Conservation (phyloP, 345 rosid species). For the Lumnitzera littorea region DNA sequence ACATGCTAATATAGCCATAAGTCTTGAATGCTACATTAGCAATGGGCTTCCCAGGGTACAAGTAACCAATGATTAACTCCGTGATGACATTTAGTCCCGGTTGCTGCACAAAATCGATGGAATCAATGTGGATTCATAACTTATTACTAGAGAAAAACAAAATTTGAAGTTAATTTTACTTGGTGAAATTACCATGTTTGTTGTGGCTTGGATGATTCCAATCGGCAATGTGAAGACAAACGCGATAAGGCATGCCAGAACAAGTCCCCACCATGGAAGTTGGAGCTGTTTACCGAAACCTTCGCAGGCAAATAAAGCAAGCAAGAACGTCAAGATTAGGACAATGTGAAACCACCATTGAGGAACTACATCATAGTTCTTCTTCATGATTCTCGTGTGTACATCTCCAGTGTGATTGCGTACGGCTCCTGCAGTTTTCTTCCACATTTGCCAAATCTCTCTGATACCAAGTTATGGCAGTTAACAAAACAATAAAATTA, state of each 20-base stretch:
- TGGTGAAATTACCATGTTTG: slow-evolving; percentile 18
- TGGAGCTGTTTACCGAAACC: slow-evolving; percentile 24
- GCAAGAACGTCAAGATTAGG: slow-evolving; percentile 1
- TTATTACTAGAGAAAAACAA: not conserved
- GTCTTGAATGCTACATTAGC: slow-evolving; percentile 44
- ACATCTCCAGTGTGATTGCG: slow-evolving; percentile 15
- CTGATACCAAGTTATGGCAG: not conserved
- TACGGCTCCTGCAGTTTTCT: slow-evolving; percentile 5
- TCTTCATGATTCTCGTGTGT: slow-evolving; percentile 36
- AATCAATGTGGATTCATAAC: not conserved
- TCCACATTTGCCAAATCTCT: slow-evolving; percentile 19
- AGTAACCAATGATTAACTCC: slow-evolving; percentile 11
- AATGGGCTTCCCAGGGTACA: slow-evolving; percentile 16
- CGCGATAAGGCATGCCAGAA: slow-evolving; percentile 21
- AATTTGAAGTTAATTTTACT: too few species aligned
- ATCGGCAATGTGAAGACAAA: slow-evolving; percentile 25
- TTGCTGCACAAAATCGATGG: slow-evolving; percentile 3
- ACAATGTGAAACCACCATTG: slow-evolving; percentile 32
- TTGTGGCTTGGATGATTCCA: slow-evolving; percentile 33
- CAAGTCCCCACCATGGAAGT: slow-evolving; percentile 38
- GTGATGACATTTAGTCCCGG: slow-evolving; percentile 9
- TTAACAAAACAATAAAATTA: not conserved
- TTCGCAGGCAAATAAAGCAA: slow-evolving; percentile 18
- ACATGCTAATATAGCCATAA: slow-evolving; percentile 39
- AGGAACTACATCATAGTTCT: slow-evolving; percentile 26